Conservation (phyloP, 148 eudicot species). For the Rhododendron simsii region DNA sequence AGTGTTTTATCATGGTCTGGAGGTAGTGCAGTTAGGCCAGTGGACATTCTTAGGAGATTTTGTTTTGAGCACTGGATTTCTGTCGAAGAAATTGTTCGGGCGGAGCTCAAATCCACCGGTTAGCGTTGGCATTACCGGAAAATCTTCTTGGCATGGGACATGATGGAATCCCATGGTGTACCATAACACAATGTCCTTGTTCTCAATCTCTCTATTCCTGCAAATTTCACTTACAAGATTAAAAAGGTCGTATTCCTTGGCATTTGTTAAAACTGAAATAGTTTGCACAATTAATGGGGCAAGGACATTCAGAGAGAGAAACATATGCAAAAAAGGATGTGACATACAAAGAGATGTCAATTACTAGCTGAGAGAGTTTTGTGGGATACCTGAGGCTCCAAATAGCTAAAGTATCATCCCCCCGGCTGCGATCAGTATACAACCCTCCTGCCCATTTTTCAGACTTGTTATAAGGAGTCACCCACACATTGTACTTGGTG, state of each 20-base stretch:
- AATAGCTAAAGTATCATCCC: constrained; percentile 30
- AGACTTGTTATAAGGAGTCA: constrained; percentile 38
- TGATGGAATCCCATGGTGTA: constrained; percentile 52
- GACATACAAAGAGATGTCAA: no score
- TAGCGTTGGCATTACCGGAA: constrained; percentile 49
- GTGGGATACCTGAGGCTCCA: constrained; percentile 36
- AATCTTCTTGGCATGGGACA: constrained; percentile 48
- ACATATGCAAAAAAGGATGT: no score
- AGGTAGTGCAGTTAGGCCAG: neutral
- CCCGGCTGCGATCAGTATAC: constrained; percentile 42
- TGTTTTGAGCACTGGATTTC: constrained; percentile 32
- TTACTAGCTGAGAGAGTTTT: neutral
- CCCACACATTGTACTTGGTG: constrained; percentile 21
- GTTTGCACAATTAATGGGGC: no score
- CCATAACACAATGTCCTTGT: constrained; percentile 55
- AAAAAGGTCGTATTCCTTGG: neutral
- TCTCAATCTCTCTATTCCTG: constrained; percentile 48
- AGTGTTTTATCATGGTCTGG: neutral
- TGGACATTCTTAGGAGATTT: neutral
- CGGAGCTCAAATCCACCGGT: constrained; percentile 36
- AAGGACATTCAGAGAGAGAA: no score
- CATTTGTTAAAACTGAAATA: no score
- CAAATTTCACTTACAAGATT: neutral
- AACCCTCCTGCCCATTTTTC: constrained; percentile 32
- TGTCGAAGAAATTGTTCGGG: constrained; percentile 43